Evolutionary conservation across 495 filamentous ascomycete species (phyloP).

Genomic region (Hamigera avellanea): DNA sequence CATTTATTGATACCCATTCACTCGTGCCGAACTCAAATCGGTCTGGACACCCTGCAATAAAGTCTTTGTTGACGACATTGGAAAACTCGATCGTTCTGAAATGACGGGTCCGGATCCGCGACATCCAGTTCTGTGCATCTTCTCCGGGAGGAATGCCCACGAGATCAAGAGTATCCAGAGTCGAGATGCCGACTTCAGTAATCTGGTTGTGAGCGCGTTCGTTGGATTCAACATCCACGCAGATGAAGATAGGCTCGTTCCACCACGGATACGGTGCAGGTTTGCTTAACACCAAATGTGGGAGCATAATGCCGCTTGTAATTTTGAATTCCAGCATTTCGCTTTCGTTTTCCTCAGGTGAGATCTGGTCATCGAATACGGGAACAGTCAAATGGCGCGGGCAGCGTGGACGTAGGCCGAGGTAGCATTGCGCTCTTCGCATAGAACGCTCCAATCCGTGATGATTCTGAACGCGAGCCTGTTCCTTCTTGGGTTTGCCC

Average conservation of each 20-base stretch:
- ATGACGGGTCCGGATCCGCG: constrained; percentile 56
- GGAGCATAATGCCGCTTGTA: constrained; percentile 6
- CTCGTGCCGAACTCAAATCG: constrained; percentile 62
- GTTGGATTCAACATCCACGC: constrained; percentile 71
- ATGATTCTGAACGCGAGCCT: constrained; percentile 33
- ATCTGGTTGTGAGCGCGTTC: constrained; percentile 50
- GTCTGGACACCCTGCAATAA: constrained; percentile 58
- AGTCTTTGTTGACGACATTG: constrained; percentile 50
- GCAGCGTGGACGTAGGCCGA: constrained; percentile 42
- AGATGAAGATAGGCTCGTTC: constrained; percentile 56
- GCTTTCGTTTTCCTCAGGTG: constrained; percentile 12
- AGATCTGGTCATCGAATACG: constrained; percentile 7
- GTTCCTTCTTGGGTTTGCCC: constrained; percentile 38
- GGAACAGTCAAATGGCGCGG: constrained; percentile 4
- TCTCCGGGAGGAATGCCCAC: constrained; percentile 43
- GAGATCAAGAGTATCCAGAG: constrained; percentile 60
- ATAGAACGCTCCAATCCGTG: constrained; percentile 35
- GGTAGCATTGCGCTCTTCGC: constrained; percentile 55
- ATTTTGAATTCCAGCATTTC: constrained; percentile 9
- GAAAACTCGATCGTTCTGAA: constrained; percentile 61
- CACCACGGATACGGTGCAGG: constrained; percentile 36
- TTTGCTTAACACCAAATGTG: constrained; percentile 19
- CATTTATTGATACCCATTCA: constrained; percentile 28
- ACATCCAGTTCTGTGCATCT: constrained; percentile 49
- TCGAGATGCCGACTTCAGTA: constrained; percentile 80